Evolutionary conservation across 768 basidiomycete species (phyloP), one percentile per base, ranked within the genome.

Genomic region (Psilocybe cubensis): DNA sequence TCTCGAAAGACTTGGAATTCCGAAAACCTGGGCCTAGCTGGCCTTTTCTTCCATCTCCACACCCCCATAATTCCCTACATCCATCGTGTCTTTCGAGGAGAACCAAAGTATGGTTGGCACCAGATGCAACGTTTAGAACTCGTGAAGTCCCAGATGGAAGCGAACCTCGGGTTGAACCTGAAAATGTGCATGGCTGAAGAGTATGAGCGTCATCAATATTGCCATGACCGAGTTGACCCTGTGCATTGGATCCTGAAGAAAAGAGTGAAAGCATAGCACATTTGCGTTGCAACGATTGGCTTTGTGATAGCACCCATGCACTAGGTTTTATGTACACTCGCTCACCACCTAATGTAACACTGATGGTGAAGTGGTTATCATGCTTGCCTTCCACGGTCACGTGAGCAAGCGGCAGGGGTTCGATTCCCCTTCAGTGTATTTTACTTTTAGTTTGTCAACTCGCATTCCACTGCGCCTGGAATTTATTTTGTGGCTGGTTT

Each of bases 361-460:
- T 76, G 76, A 86, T 89, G 88, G 88, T 89, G 88, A 89, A 89
- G 85, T 80, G 87, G 88, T 88, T 89, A 89, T 89, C 87, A 89
- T 90, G 87, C 88, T 89, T 89, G 88, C 87, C 88, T 89, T 89
- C 88, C 88, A 89, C 2, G 31, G 31, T 31, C 31, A n/a, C n/a
- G n/a, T n/a, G n/a, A 81, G 80, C 81, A 83, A 81, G 83, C 83
- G 84, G 85, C 84, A 85, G 79, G 85, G 85, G 85, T 86, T 86
- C 84, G 85, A 86, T 81, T 86, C 85, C 84, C 85, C 79, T 86
- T 84, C 78, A 79, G 83, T 79, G 80, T 82, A 81, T 60, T 38
- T 56, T 61, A 63, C n/a, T n/a, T n/a, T n/a, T n/a, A n/a, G n/a
- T n/a, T n/a, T n/a, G n/a, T n/a, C n/a, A n/a, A n/a, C n/a, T n/a